Conservation (phyloP, 1,284 basidiomycete species). For the Tylopilus sp. region DNA sequence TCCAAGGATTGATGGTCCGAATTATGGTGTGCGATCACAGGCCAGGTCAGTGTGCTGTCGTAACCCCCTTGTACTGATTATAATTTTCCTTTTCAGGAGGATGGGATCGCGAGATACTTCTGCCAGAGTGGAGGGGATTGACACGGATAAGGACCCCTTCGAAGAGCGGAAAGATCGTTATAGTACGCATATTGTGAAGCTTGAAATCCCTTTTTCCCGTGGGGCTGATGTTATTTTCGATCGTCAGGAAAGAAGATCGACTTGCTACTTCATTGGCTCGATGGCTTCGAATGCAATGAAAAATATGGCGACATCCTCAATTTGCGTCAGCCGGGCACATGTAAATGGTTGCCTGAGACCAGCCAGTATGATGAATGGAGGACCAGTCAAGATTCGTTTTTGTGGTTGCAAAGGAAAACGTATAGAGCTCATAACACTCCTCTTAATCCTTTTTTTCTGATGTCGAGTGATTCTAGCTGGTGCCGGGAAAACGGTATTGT, state of each 20-base stretch:
- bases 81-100: too few relatives aligned
- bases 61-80: too few relatives aligned
- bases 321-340: conserved; percentile 6
- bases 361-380: conserved; percentile 6
- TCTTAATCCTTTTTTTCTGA: not conserved
- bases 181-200: too few relatives aligned
- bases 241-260: not conserved
- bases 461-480: too few relatives aligned
- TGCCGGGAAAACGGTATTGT: conserved; percentile 5
- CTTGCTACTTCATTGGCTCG: not conserved
- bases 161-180: not conserved
- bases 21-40: too few relatives aligned
- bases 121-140: not conserved
- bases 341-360: conserved; percentile 8
- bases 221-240: too few relatives aligned
- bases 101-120: too few relatives aligned
- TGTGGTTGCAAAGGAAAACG: conserved; percentile 22
- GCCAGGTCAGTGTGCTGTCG: too few relatives aligned
- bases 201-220: too few relatives aligned
- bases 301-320: conserved; percentile 1
- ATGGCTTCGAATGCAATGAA: not conserved
- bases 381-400: not conserved
- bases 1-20: too few relatives aligned
- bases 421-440: not conserved
- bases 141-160: too few relatives aligned